A percentile compares a stretch with the other conserved stretches of the same genome.
Evolutionary conservation across 2,329 filamentous ascomycete species (phyloP).

Genomic region (Colletotrichum sp.): DNA sequence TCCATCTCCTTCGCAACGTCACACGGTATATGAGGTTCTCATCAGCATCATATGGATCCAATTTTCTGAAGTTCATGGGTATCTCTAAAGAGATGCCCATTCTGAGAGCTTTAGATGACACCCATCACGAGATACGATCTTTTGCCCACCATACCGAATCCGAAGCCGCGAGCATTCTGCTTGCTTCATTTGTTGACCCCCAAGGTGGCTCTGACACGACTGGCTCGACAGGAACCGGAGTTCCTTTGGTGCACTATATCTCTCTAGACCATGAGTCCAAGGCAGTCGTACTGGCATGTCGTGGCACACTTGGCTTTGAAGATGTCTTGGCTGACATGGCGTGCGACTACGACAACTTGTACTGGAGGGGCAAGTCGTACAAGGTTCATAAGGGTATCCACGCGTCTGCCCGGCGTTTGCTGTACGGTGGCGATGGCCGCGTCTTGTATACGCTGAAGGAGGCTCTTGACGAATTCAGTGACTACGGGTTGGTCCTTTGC

Average conservation of each 20-base stretch:
- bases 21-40: conserved; percentile 71
- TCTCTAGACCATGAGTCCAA: conserved; percentile 74
- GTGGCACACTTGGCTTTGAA: conserved; percentile 76
- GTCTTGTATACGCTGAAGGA: conserved; percentile 71
- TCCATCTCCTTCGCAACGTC: conserved; percentile 66
- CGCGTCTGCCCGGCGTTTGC: conserved; percentile 70
- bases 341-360: conserved; percentile 72
- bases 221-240: conserved; percentile 68
- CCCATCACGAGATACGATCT: conserved; percentile 65
- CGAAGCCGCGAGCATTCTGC: conserved; percentile 61
- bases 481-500: conserved; percentile 73
- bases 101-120: conserved; percentile 45
- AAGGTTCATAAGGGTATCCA: conserved; percentile 79
- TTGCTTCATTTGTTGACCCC: conserved; percentile 75
- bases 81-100: conserved; percentile 58
- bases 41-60: conserved; percentile 69
- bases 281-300: conserved; percentile 74
- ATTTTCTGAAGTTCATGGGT: conserved; percentile 67
- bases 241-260: conserved; percentile 76
- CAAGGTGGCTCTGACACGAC: conserved; percentile 70
- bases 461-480: conserved; percentile 68
- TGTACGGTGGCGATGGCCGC: conserved; percentile 71
- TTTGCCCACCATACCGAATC: conserved; percentile 69
- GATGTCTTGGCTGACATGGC: conserved; percentile 77
- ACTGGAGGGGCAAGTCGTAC: conserved; percentile 68